Percentiles rank a stretch among this genome's conserved stretches.
These are phyloP conservation scores for Leptodontidium sp. DNA, from an alignment of 2,329 filamentous ascomycete species.

Conservation along the genomic window DNA sequence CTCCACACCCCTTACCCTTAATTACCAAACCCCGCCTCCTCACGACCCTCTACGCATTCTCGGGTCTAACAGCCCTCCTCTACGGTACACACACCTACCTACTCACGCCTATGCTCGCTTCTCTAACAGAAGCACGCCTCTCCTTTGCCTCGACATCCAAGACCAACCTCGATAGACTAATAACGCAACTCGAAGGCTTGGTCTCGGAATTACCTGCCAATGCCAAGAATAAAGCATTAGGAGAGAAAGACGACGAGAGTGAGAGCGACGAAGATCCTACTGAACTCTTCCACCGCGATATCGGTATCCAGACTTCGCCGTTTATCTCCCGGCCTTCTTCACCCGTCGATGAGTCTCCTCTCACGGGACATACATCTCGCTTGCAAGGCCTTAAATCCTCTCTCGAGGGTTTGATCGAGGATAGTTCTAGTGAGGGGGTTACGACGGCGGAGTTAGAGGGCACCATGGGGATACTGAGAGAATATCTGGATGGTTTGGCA, in stretches of 20 bases:
- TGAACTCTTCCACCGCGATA: conserved; percentile 82
- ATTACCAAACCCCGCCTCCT: conserved; percentile 67
- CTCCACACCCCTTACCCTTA: conserved; percentile 64
- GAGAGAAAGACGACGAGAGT: conserved; percentile 46
- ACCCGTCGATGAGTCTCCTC: conserved; percentile 29
- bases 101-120: conserved; percentile 66
- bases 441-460: conserved; percentile 37
- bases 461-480: conserved; percentile 60
- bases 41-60: conserved; percentile 65
- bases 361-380: conserved; percentile 48
- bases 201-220: conserved; percentile 68
- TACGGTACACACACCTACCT: conserved; percentile 78
- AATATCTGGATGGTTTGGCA: conserved; percentile 70
- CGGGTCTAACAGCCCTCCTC: conserved; percentile 65
- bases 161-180: conserved; percentile 58
- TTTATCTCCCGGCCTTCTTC: conserved; percentile 52
- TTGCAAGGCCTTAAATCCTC: conserved; percentile 58
- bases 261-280: conserved; percentile 70
- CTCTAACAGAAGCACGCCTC: conserved; percentile 59
- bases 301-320: conserved; percentile 78
- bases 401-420: conserved; percentile 60
- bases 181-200: conserved; percentile 58
- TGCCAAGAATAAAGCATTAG: conserved; percentile 36
- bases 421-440: conserved; percentile 36
- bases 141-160: conserved; percentile 59